Percentiles rank a stretch among this genome's conserved stretches.
These are phyloP conservation scores for Pezicula rhizophila DNA, from an alignment of 2,329 filamentous ascomycete species.

Conservation along the genomic window DNA sequence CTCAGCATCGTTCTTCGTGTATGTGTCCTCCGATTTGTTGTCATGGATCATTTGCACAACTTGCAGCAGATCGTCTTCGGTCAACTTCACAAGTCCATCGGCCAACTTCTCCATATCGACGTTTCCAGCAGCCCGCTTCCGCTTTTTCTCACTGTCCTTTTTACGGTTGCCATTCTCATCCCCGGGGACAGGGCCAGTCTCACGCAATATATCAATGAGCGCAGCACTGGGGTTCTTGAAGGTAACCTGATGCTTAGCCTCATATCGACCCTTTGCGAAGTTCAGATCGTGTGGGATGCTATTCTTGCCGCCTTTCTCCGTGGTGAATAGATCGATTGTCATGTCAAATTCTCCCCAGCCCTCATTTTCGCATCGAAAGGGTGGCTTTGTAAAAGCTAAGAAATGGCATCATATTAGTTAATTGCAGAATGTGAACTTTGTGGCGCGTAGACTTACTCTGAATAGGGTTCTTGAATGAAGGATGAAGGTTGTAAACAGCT, in stretches of 20 bases:
- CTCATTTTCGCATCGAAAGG: slow-evolving; percentile 86
- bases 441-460: slow-evolving; percentile 61
- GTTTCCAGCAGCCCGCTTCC: slow-evolving; percentile 53
- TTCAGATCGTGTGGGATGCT: slow-evolving; percentile 83
- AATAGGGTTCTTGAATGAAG: slow-evolving; percentile 79
- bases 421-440: background rate
- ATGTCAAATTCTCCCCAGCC: slow-evolving; percentile 99
- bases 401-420: background rate
- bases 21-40: slow-evolving; percentile 88
- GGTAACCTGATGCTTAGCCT: slow-evolving; percentile 70
- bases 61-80: slow-evolving; percentile 87
- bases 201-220: slow-evolving; percentile 71
- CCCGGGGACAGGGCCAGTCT: slow-evolving; percentile 79
- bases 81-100: slow-evolving; percentile 80
- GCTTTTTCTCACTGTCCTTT: slow-evolving; percentile 66
- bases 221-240: slow-evolving; percentile 92
- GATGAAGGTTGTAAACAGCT: slow-evolving; percentile 87
- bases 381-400: slow-evolving; percentile 72
- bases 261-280: slow-evolving; percentile 76
- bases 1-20: slow-evolving; percentile 95
- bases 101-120: slow-evolving; percentile 96
- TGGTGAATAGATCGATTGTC: slow-evolving; percentile 73
- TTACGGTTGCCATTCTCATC: slow-evolving; percentile 63
- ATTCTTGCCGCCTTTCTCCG: slow-evolving; percentile 80
- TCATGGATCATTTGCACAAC: slow-evolving; percentile 98